Percentiles rank a stretch among this genome's conserved stretches.
These are phyloP conservation scores for Durusdinium trenchii DNA, from an alignment of 73 alveolate genomes.

Conservation along the genomic window DNA sequence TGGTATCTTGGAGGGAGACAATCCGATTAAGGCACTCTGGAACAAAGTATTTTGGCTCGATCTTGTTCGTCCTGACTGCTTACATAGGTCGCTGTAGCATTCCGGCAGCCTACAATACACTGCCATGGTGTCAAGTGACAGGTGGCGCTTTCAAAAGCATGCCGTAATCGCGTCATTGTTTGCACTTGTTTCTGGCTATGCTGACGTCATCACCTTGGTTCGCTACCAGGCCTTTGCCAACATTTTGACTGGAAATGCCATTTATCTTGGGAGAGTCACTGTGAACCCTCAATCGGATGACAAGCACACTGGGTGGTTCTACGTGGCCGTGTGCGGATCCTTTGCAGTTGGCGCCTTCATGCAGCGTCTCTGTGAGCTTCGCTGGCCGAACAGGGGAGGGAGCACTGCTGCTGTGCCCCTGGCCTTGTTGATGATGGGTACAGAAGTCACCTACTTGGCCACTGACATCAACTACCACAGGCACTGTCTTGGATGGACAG, in stretches of 20 bases:
- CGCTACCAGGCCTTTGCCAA: conserved; percentile 80
- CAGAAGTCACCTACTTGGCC: background rate
- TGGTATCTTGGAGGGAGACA: too few relatives aligned
- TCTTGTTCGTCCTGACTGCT: too few relatives aligned
- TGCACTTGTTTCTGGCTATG: conserved; percentile 64
- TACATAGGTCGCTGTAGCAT: too few relatives aligned
- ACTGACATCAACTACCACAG: background rate
- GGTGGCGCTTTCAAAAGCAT: conserved; percentile 51
- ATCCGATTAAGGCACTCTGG: too few relatives aligned
- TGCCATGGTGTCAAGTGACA: conserved; percentile 51
- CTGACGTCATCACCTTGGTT: conserved; percentile 59
- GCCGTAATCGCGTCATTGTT: conserved; percentile 26
- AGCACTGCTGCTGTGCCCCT: conserved; percentile 24
- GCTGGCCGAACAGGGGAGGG: conserved; percentile 66
- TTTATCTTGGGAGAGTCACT: conserved; percentile 42
- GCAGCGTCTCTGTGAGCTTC: conserved; percentile 66
- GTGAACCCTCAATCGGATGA: conserved; percentile 7
- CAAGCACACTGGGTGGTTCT: conserved; percentile 38
- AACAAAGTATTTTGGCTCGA: too few relatives aligned
- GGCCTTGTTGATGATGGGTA: background rate
- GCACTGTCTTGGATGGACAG: conserved; percentile 23
- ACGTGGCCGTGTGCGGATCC: conserved; percentile 37
- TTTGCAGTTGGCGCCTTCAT: conserved; percentile 45
- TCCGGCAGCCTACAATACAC: too few relatives aligned
- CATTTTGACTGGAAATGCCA: conserved; percentile 75